Conservation (phyloP, 108 stramenopile genomes). For the Conticribra weissflogii region DNA sequence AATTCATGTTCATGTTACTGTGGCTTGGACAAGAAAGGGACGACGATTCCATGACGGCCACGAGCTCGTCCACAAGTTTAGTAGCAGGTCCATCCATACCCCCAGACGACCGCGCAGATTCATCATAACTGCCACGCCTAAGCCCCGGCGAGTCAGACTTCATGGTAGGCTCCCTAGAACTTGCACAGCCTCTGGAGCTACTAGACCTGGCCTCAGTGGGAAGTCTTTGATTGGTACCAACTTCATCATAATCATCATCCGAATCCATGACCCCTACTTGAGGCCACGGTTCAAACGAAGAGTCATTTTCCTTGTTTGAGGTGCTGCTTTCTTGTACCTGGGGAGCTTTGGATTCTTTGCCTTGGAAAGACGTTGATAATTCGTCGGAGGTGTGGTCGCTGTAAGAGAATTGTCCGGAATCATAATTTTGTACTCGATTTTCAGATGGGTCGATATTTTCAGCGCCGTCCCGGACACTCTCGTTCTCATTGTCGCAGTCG, state of each 20-base stretch:
- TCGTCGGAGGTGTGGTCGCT: not conserved
- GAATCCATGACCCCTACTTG: slow-evolving; percentile 26
- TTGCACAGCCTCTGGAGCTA: no score
- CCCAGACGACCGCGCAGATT: no score
- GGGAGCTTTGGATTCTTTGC: not conserved
- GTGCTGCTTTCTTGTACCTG: slow-evolving; percentile 9
- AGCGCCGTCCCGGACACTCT: not conserved
- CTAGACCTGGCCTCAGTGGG: not conserved
- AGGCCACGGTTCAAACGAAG: slow-evolving; percentile 28
- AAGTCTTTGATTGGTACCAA: not conserved
- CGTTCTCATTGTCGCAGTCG: not conserved
- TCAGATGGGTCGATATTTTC: not conserved
- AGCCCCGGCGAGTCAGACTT: no score
- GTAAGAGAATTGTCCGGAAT: not conserved
- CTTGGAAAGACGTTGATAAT: not conserved
- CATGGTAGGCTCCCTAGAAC: no score
- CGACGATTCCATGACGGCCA: slow-evolving; percentile 37
- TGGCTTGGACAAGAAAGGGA: not conserved
- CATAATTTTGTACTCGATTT: not conserved
- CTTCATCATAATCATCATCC: slow-evolving; percentile 5
- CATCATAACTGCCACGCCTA: no score
- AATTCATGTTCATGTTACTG: not conserved
- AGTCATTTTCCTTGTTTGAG: slow-evolving; percentile 13
- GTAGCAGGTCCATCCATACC: slow-evolving; percentile 16
- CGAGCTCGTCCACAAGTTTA: slow-evolving; percentile 36